Conservation (phyloP, 148 eudicot genomes). For the Chenopodium album region DNA sequence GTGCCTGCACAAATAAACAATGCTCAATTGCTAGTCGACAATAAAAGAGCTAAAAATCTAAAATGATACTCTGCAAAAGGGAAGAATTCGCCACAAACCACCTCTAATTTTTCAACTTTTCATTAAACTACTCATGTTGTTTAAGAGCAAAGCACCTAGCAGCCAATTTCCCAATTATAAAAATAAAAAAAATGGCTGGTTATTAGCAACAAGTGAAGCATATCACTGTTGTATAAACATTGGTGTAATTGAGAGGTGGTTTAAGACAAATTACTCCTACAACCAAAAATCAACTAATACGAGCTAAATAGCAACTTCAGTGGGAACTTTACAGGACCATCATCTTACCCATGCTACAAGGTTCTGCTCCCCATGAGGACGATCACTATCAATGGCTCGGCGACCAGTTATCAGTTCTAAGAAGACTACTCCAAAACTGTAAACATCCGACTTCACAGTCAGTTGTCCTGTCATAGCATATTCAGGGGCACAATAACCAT, state of each 20-base stretch:
- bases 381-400: slow-evolving; percentile 69
- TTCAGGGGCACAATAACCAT: slow-evolving; percentile 91
- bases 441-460: slow-evolving; percentile 88
- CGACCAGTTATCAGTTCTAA: slow-evolving; percentile 88
- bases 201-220: background rate
- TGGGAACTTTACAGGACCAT: background rate
- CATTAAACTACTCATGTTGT: background rate
- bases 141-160: background rate
- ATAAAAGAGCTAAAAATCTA: slow-evolving; percentile 2
- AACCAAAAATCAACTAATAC: background rate
- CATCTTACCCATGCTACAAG: slow-evolving; percentile 81
- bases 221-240: background rate
- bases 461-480: slow-evolving; percentile 94
- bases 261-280: background rate
- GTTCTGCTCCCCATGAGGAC: slow-evolving; percentile 75
- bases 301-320: background rate
- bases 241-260: background rate
- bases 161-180: background rate
- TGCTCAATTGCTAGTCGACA: background rate
- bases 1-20: slow-evolving; percentile 52
- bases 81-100: background rate
- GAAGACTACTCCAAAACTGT: slow-evolving; percentile 89
- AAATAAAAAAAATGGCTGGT: background rate
- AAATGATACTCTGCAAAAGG: background rate
- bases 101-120: background rate